Evolutionary conservation across 805 yeast species (phyloP).

Genomic region (Ogataea polymorpha): DNA sequence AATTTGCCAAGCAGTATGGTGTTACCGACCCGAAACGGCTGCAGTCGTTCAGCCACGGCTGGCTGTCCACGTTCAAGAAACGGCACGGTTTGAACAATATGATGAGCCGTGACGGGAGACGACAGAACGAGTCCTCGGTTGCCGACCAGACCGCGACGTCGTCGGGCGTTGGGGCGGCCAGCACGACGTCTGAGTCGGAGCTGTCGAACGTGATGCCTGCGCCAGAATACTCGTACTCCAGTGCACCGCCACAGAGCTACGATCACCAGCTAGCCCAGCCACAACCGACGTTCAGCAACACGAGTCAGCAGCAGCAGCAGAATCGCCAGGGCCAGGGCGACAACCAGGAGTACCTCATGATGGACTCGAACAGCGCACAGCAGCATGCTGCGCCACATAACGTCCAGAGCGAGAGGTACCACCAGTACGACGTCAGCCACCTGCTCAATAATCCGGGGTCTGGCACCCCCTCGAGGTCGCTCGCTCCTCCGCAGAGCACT

Average conservation of each 20-base stretch:
- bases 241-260: slow-evolving; percentile 4
- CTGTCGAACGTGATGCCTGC: slow-evolving; percentile 14
- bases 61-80: slow-evolving; percentile 60
- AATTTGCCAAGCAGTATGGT: slow-evolving; percentile 52
- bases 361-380: slow-evolving; percentile 11
- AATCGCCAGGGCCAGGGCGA: slow-evolving; percentile 9
- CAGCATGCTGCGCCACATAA: slow-evolving; percentile 1
- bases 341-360: slow-evolving; percentile 17
- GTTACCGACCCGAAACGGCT: slow-evolving; percentile 59
- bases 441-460: slow-evolving; percentile 11
- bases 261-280: slow-evolving; percentile 15
- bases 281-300: slow-evolving; percentile 11
- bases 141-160: neutral
- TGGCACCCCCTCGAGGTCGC: slow-evolving; percentile 8
- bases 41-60: slow-evolving; percentile 56
- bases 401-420: slow-evolving; percentile 15
- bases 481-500: slow-evolving; percentile 3
- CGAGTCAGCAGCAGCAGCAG: slow-evolving; percentile 12
- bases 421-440: slow-evolving; percentile 16
- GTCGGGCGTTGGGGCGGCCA: neutral
- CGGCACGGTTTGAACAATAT: slow-evolving; percentile 40
- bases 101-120: slow-evolving; percentile 2
- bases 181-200: slow-evolving; percentile 5
- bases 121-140: neutral
- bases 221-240: slow-evolving; percentile 14